phyloP scores from a whole-genome alignment of 352 stramenopile genomes.

The Phytophthora fragariaefolia region DNA sequence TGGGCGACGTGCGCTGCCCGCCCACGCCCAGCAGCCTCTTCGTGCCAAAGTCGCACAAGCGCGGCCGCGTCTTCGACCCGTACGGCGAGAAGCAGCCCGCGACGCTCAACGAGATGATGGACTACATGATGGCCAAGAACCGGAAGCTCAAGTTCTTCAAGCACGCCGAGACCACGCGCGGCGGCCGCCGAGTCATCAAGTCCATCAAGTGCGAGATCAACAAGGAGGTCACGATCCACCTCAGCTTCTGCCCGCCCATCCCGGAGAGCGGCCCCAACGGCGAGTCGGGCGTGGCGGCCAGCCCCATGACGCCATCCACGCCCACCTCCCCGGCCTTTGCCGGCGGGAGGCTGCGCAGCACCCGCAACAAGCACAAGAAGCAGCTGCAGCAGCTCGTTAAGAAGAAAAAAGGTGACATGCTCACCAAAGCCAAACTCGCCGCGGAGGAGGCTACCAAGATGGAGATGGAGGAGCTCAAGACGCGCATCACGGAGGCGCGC shows the following conservation, averaged over 20 bases:
- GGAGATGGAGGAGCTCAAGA: slow-evolving; percentile 89
- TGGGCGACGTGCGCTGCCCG: slow-evolving; percentile 80
- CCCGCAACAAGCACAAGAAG: slow-evolving; percentile 88
- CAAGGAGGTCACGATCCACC: slow-evolving; percentile 85
- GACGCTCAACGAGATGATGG: slow-evolving; percentile 90
- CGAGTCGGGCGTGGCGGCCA: slow-evolving; percentile 80
- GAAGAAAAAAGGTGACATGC: slow-evolving; percentile 90
- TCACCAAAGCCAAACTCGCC: slow-evolving; percentile 86
- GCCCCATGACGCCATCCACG: slow-evolving; percentile 88
- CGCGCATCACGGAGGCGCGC: slow-evolving; percentile 76
- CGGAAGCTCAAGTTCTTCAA: slow-evolving; percentile 92
- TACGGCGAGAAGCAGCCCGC: slow-evolving; percentile 85
- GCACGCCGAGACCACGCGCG: slow-evolving; percentile 83
- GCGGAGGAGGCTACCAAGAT: slow-evolving; percentile 88
- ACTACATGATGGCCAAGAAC: slow-evolving; percentile 90
- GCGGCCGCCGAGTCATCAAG: slow-evolving; percentile 86
- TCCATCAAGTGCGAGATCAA: slow-evolving; percentile 89
- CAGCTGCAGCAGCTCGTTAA: slow-evolving; percentile 84
- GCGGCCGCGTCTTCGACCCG: slow-evolving; percentile 80
- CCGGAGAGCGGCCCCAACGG: slow-evolving; percentile 83
- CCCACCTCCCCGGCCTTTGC: slow-evolving; percentile 82
- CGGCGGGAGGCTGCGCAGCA: slow-evolving; percentile 69
- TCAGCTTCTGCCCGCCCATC: slow-evolving; percentile 83
- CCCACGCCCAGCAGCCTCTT: slow-evolving; percentile 74
- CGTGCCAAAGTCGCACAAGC: slow-evolving; percentile 85